These are phyloP conservation scores for Astraeus odoratus DNA, from an alignment of 768 basidiomycete genomes.

Conservation along the genomic window DNA sequence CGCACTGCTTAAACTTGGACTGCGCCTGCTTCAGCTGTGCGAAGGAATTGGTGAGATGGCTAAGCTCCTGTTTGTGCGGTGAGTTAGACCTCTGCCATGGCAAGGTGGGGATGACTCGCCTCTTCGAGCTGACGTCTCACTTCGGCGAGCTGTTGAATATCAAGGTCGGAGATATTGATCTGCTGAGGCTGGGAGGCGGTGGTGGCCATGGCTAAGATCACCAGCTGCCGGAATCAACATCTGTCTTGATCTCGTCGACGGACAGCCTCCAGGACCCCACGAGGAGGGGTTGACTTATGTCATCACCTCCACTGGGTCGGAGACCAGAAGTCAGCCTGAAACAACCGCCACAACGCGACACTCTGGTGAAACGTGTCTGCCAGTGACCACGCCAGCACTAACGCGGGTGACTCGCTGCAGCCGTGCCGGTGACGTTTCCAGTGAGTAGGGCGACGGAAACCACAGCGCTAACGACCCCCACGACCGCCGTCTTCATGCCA, in stretches of 20 bases:
- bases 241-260: no score
- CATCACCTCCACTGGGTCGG: background rate
- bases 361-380: no score
- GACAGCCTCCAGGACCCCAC: no score
- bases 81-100: background rate
- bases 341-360: no score
- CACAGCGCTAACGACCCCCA: slow-evolving; percentile 11
- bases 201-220: slow-evolving; percentile 25
- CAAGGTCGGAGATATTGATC: slow-evolving; percentile 76
- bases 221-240: no score
- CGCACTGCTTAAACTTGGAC: slow-evolving; percentile 83
- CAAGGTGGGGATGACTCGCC: slow-evolving; percentile 33
- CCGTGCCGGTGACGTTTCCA: no score
- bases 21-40: slow-evolving; percentile 90
- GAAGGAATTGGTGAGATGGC: slow-evolving; percentile 87
- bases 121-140: slow-evolving; percentile 91
- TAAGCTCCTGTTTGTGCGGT: slow-evolving; percentile 62
- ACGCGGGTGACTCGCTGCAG: no score
- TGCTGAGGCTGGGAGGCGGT: slow-evolving; percentile 53
- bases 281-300: slow-evolving; percentile 13
- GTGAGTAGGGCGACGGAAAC: slow-evolving; percentile 17
- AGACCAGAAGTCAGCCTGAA: no score
- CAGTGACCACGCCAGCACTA: no score
- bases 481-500: slow-evolving; percentile 18
- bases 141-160: slow-evolving; percentile 79